A percentile compares a stretch with the other conserved stretches of the same genome.
Conservation (phyloP, 768 basidiomycete species). For the Lepiota brunneoincarnata region DNA sequence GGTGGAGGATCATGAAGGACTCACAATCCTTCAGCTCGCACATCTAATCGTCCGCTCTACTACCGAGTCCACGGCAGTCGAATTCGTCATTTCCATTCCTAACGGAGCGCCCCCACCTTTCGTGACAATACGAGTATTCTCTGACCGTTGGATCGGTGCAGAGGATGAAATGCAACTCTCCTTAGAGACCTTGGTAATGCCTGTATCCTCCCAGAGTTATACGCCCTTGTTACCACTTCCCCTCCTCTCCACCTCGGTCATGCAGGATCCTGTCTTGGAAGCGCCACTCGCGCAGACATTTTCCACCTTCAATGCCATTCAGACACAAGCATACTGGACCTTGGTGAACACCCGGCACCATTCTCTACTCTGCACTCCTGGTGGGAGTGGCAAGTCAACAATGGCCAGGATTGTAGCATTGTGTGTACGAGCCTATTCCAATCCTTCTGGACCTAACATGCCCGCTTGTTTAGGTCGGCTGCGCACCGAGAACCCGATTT, state of each 20-base stretch:
- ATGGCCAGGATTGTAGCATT: slow-evolving; percentile 69
- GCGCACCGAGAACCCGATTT: slow-evolving; percentile 37
- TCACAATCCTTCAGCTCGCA: slow-evolving; percentile 78
- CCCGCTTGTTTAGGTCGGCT: slow-evolving; percentile 46
- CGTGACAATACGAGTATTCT: slow-evolving; percentile 75
- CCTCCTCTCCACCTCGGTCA: slow-evolving; percentile 57
- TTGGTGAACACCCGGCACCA: slow-evolving; percentile 65
- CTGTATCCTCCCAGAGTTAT: slow-evolving; percentile 50
- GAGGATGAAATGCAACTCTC: slow-evolving; percentile 69
- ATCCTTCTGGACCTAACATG: slow-evolving; percentile 10
- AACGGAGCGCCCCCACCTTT: slow-evolving; percentile 55
- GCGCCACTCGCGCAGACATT: slow-evolving; percentile 43
- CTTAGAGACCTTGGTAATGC: slow-evolving; percentile 76
- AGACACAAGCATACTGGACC: slow-evolving; percentile 89
- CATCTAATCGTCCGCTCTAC: slow-evolving; percentile 70
- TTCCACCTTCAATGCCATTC: slow-evolving; percentile 74
- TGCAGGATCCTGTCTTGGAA: slow-evolving; percentile 46
- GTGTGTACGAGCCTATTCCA: slow-evolving; percentile 42
- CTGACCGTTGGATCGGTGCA: slow-evolving; percentile 92
- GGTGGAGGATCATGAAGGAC: slow-evolving; percentile 84
- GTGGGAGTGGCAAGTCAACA: slow-evolving; percentile 77
- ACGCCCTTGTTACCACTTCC: slow-evolving; percentile 72
- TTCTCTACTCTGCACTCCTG: slow-evolving; percentile 73
- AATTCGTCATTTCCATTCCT: slow-evolving; percentile 80
- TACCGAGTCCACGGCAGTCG: slow-evolving; percentile 56